Base-by-base conservation (phyloP, 2,329 filamentous ascomycete genomes). In the Ophiostoma novo-ulmi region DNA sequence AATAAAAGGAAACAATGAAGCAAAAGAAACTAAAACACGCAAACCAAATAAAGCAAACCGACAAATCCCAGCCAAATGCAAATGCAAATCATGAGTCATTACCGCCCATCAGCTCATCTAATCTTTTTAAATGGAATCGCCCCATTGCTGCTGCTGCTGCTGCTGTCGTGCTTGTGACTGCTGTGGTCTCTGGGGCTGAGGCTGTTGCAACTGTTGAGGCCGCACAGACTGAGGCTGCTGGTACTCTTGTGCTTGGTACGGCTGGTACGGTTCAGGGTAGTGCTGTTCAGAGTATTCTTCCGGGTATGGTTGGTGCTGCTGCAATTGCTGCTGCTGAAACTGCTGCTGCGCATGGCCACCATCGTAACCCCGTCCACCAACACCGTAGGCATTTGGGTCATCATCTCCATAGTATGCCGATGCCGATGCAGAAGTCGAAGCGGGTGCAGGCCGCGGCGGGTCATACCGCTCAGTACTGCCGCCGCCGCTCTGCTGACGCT, bases 381-480 rank as follows among this genome's bases (percentile, higher is more conserved):
- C 39, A 35, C 61, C 61, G 17, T 65, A 65, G 1, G 61, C 35
- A 35, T 39, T n/a, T 17, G 31, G 17, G 20, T 68, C 67, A 36
- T 69, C 70, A 8, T 66, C 38, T n/a, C 14, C 35, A 35, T 63
- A 63, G 58, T 63, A 63, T 39, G 61, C 13, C 6, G 58, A 17
- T 3, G 26, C 26, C 11, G 58, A 48, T 6, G 44, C 44, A 20
- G 52, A 55, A 8, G 58, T 14, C 41, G 20, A 14, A 17, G n/a
- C 22, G 17, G 26, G 35, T 22, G 17, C 58, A 11, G 2, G 14
- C 36, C 14, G 26, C 31, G 48, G 72, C 69, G 1, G 55, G 68
- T 52, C 36, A 14, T 73, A 73, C 26, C 69, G 71, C 67, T 73
- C 71, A 0, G 70, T 70, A 39, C 69, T 71, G 72, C 61, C 26